Percentiles rank a stretch among this genome's conserved stretches.
These are phyloP conservation scores for Circinella minor DNA, from an alignment of 371 early-diverging fungal genomes.

Conservation along the genomic window DNA sequence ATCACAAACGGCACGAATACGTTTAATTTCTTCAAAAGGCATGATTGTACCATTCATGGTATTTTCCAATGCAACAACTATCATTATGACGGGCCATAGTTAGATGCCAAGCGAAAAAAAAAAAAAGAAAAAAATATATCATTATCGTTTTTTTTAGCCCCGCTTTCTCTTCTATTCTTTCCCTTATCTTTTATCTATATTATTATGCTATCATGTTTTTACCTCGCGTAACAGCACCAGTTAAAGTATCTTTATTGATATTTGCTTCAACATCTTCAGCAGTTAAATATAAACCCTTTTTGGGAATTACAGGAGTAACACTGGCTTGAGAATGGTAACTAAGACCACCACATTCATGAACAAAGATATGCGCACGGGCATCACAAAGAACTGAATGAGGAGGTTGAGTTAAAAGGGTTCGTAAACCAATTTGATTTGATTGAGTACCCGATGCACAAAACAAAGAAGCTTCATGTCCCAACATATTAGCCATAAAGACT, in stretches of 20 bases:
- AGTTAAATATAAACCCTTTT: constrained; percentile 66
- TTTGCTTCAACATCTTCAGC: constrained; percentile 62
- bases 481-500: constrained; percentile 63
- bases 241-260: constrained; percentile 33
- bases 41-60: constrained; percentile 84
- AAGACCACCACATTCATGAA: constrained; percentile 82
- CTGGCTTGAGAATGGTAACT: constrained; percentile 78
- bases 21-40: constrained; percentile 74
- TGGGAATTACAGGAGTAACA: constrained; percentile 73
- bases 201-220: background rate
- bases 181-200: background rate
- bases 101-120: too few relatives aligned
- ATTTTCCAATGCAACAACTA: constrained; percentile 84
- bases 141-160: constrained; percentile 2
- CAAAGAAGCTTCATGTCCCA: constrained; percentile 83
- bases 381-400: constrained; percentile 85
- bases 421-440: constrained; percentile 24
- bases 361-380: constrained; percentile 76
- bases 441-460: constrained; percentile 66
- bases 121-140: too few relatives aligned
- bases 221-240: constrained; percentile 73
- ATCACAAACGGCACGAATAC: constrained; percentile 65
- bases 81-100: background rate
- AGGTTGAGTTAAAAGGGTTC: constrained; percentile 58
- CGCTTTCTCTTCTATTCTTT: background rate